Percentiles rank a stretch among this genome's conserved stretches.
Conservation (phyloP, 352 stramenopile genomes). For the Plasmopara halstedii region DNA sequence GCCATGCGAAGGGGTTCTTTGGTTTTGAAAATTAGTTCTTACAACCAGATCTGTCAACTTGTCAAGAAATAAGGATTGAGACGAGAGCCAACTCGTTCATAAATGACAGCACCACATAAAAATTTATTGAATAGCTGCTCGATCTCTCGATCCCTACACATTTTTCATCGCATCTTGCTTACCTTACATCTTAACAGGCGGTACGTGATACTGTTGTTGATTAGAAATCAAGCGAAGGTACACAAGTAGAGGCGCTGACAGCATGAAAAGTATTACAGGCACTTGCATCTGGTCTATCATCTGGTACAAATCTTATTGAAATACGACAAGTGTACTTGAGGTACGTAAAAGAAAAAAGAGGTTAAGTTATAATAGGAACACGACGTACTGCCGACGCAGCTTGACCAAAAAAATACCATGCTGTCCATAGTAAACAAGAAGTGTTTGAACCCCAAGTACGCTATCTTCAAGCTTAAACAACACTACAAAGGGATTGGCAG, state of each 20-base stretch:
- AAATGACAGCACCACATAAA: constrained; percentile 42
- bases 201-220: constrained; percentile 48
- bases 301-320: no score
- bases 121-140: constrained; percentile 54
- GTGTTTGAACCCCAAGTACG: no score
- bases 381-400: constrained; percentile 20
- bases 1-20: no score
- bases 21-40: no score
- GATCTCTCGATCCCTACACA: constrained; percentile 49
- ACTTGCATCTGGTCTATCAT: constrained; percentile 20
- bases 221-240: constrained; percentile 32
- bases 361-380: constrained; percentile 5
- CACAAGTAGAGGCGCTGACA: constrained; percentile 23
- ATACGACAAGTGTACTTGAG: background rate
- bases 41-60: no score
- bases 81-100: constrained; percentile 31
- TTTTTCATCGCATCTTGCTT: no score
- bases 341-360: constrained; percentile 22
- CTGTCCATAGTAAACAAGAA: no score
- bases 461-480: no score
- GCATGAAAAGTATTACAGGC: constrained; percentile 21
- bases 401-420: constrained; percentile 23
- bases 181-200: background rate
- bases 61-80: constrained; percentile 13
- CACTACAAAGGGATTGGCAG: no score